Evolutionary conservation across 73 alveolate species (phyloP).

Genomic region (Stentor coeruleus): DNA sequence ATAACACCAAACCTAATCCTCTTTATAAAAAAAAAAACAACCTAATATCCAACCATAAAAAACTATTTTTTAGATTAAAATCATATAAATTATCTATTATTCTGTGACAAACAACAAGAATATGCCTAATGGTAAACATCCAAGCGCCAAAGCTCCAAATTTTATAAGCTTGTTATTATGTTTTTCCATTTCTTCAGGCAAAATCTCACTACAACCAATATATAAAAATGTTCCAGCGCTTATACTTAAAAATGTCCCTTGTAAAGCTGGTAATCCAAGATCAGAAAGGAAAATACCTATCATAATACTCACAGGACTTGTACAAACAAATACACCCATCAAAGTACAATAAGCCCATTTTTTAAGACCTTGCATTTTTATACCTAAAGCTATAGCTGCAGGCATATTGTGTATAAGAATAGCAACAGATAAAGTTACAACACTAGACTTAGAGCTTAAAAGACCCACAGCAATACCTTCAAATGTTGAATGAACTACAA

Average conservation of each 20-base stretch:
- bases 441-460: constrained; percentile 21
- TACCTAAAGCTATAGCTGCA: constrained; percentile 83
- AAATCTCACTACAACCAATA: constrained; percentile 68
- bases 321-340: constrained; percentile 39
- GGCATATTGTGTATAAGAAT: constrained; percentile 82
- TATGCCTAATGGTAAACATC: constrained; percentile 37
- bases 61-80: no score
- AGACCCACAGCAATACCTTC: constrained; percentile 76
- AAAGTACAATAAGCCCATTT: constrained; percentile 12
- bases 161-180: constrained; percentile 52
- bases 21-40: no score
- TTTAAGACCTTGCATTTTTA: constrained; percentile 45
- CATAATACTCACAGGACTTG: constrained; percentile 53
- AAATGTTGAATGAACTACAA: constrained; percentile 58
- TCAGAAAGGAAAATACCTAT: constrained; percentile 37
- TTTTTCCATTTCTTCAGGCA: constrained; percentile 65
- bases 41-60: no score
- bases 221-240: constrained; percentile 78
- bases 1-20: no score
- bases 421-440: constrained; percentile 66
- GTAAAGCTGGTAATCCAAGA: constrained; percentile 28
- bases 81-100: no score
- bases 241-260: constrained; percentile 52
- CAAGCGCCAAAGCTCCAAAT: constrained; percentile 45
- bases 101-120: constrained; percentile 24